Percentiles rank a stretch among this genome's conserved stretches.
phyloP scores from a whole-genome alignment of 306 rosid genomes.

The Aeschynomene evenia region DNA sequence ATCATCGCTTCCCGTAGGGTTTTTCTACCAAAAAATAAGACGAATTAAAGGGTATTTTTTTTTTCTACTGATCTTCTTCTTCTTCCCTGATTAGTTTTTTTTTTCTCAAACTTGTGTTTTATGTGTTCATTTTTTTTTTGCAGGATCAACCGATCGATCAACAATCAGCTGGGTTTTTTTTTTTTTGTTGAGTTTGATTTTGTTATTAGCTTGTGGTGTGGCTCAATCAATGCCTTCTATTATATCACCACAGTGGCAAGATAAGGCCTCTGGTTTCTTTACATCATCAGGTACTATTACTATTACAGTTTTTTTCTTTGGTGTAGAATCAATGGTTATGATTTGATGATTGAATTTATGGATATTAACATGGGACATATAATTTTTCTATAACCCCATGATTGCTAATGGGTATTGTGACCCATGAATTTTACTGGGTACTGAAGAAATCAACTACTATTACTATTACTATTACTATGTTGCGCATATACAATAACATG shows the following conservation, averaged over 20 bases:
- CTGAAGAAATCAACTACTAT: too few species aligned
- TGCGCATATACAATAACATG: too few species aligned
- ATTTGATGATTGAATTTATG: too few species aligned
- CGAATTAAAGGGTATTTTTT: slow-evolving; percentile 18
- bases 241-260: slow-evolving; percentile 79
- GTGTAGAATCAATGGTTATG: too few species aligned
- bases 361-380: too few species aligned
- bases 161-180: slow-evolving; percentile 28
- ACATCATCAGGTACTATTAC: slow-evolving; percentile 68
- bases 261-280: slow-evolving; percentile 83
- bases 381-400: too few species aligned
- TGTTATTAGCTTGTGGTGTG: slow-evolving; percentile 37
- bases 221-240: slow-evolving; percentile 77
- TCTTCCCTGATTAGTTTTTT: not conserved
- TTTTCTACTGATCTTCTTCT: slow-evolving; percentile 16
- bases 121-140: slow-evolving; percentile 8
- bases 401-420: too few species aligned
- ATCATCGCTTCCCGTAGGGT: slow-evolving; percentile 7
- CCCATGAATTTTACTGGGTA: too few species aligned
- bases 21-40: too few species aligned
- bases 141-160: slow-evolving; percentile 36
- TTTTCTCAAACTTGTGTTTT: not conserved
- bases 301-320: too few species aligned
- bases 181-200: slow-evolving; percentile 31
- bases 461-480: too few species aligned